Evolutionary conservation across 2,329 filamentous ascomycete genomes (phyloP).

Genomic region (Claviceps sorghi): DNA sequence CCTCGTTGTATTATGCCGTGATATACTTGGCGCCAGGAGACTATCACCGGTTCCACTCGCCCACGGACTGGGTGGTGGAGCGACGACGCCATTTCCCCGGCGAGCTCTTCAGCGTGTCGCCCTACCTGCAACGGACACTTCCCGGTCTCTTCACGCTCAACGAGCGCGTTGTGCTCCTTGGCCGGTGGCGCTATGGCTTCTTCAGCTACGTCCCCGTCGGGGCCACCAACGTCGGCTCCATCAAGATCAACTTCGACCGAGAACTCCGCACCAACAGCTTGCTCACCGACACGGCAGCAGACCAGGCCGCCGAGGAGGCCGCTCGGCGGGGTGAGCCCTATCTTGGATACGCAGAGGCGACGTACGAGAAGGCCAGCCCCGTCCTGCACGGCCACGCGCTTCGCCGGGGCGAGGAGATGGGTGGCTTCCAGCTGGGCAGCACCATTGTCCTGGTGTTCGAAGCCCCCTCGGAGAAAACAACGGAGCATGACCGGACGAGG

Average conservation of each 20-base stretch:
- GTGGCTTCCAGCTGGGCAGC: slow-evolving; percentile 89
- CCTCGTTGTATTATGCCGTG: slow-evolving; percentile 80
- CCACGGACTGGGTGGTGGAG: slow-evolving; percentile 88
- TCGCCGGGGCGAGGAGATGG: slow-evolving; percentile 87
- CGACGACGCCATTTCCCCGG: slow-evolving; percentile 92
- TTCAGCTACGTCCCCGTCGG: slow-evolving; percentile 93
- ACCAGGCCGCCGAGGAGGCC: slow-evolving; percentile 70
- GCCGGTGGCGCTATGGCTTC: slow-evolving; percentile 93
- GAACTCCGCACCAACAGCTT: slow-evolving; percentile 89
- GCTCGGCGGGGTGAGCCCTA: slow-evolving; percentile 64
- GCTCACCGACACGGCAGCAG: slow-evolving; percentile 81
- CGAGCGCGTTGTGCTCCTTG: slow-evolving; percentile 84
- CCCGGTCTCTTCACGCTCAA: slow-evolving; percentile 94
- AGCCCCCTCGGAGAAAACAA: slow-evolving; percentile 52
- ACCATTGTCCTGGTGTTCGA: slow-evolving; percentile 95
- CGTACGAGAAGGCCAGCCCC: slow-evolving; percentile 62
- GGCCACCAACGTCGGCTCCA: slow-evolving; percentile 92
- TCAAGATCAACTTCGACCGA: slow-evolving; percentile 91
- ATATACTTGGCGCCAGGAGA: slow-evolving; percentile 94
- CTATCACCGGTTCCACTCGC: slow-evolving; percentile 96
- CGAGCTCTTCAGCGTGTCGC: slow-evolving; percentile 87
- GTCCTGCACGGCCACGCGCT: slow-evolving; percentile 74
- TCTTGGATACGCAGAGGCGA: slow-evolving; percentile 83
- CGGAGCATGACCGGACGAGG: slow-evolving; percentile 29
- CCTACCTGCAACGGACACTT: slow-evolving; percentile 82